These are phyloP conservation scores for Albophoma yamanashiensis DNA, from an alignment of 2,329 filamentous ascomycete genomes.

Conservation along the genomic window DNA sequence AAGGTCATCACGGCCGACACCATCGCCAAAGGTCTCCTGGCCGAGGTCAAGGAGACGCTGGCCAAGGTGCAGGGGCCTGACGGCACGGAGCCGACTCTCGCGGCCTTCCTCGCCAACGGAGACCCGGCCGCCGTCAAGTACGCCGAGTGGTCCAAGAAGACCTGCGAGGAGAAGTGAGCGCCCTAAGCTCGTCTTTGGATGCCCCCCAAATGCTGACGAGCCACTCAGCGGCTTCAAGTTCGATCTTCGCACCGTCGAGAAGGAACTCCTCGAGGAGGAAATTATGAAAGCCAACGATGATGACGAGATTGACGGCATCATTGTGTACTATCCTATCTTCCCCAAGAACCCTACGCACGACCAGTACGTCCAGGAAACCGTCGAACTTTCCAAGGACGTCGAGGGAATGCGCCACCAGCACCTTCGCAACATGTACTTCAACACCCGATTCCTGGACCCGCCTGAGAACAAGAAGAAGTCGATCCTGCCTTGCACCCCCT, in stretches of 20 bases:
- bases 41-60: slow-evolving; percentile 68
- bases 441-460: slow-evolving; percentile 84
- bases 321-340: slow-evolving; percentile 98
- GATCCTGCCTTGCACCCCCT: slow-evolving; percentile 87
- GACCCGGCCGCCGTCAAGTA: slow-evolving; percentile 90
- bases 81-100: slow-evolving; percentile 57
- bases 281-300: slow-evolving; percentile 80
- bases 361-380: slow-evolving; percentile 91
- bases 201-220: slow-evolving; percentile 4
- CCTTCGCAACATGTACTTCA: slow-evolving; percentile 99
- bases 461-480: slow-evolving; percentile 73
- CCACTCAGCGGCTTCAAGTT: slow-evolving; percentile 71
- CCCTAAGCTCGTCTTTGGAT: background rate
- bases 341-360: slow-evolving; percentile 70
- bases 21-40: slow-evolving; percentile 72
- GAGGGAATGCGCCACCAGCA: slow-evolving; percentile 90
- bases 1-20: slow-evolving; percentile 86
- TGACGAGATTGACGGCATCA: slow-evolving; percentile 69
- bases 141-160: slow-evolving; percentile 95
- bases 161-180: slow-evolving; percentile 86
- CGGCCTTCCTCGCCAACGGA: slow-evolving; percentile 84
- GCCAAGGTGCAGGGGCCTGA: slow-evolving; percentile 52
- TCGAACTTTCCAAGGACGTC: slow-evolving; percentile 84
- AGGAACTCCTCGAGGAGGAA: slow-evolving; percentile 82
- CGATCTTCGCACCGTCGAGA: slow-evolving; percentile 70